Evolutionary conservation across 768 basidiomycete species (phyloP).

Genomic region (Tephrocybe sp.): DNA sequence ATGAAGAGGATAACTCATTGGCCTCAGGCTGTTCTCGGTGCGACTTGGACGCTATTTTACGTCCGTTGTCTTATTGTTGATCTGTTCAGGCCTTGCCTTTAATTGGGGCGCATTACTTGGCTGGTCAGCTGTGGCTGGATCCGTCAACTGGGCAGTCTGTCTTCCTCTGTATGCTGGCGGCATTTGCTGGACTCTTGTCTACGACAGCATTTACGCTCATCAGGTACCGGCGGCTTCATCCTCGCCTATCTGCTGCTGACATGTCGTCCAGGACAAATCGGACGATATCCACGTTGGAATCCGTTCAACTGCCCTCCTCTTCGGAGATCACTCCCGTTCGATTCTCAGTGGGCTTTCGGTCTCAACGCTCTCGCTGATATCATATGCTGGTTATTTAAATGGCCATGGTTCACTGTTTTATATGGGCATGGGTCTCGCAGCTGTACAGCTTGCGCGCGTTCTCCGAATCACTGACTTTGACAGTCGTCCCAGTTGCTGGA

Average conservation of each 20-base stretch:
- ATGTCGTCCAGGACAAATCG: slow-evolving; percentile 67
- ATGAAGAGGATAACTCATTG: slow-evolving; percentile 98
- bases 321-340: slow-evolving; percentile 71
- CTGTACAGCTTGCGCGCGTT: slow-evolving; percentile 75
- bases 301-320: slow-evolving; percentile 91
- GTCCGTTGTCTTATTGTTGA: not conserved
- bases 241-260: slow-evolving; percentile 1
- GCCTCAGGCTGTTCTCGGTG: slow-evolving; percentile 95
- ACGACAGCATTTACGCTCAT: slow-evolving; percentile 97
- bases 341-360: slow-evolving; percentile 74
- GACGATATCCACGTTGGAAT: slow-evolving; percentile 90
- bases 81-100: slow-evolving; percentile 75
- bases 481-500: slow-evolving; percentile 79
- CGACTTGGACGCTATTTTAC: slow-evolving; percentile 19
- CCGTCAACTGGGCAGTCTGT: slow-evolving; percentile 78
- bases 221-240: slow-evolving; percentile 50
- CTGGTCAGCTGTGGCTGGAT: slow-evolving; percentile 89
- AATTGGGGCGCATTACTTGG: slow-evolving; percentile 98
- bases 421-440: slow-evolving; percentile 69
- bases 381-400: slow-evolving; percentile 80
- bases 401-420: slow-evolving; percentile 78
- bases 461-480: slow-evolving; percentile 76
- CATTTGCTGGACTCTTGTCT: slow-evolving; percentile 91
- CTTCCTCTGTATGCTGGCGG: slow-evolving; percentile 89
- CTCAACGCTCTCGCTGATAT: slow-evolving; percentile 69